phyloP scores from a whole-genome alignment of 192 early-diverging fungal species.

The Podila minutissima region DNA sequence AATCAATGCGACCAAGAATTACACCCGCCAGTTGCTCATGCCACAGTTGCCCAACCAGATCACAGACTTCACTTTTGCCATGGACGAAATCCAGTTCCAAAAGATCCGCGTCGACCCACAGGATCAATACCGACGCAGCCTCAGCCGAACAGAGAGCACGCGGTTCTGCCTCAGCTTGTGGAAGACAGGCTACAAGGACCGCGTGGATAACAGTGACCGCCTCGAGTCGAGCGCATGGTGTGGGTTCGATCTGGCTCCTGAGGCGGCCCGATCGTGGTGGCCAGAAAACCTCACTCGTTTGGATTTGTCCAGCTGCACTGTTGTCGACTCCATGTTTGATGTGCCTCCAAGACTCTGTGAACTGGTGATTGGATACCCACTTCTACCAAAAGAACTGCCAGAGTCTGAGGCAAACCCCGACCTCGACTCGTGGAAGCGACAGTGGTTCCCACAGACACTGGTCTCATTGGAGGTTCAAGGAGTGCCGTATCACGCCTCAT shows the following conservation, averaged over 20 bases:
- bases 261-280: conserved; percentile 19
- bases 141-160: conserved; percentile 11
- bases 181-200: not conserved
- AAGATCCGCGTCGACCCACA: conserved; percentile 12
- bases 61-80: conserved; percentile 15
- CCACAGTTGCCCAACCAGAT: conserved; percentile 28
- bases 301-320: conserved; percentile 14
- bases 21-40: conserved; percentile 11
- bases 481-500: conserved; percentile 26
- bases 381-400: conserved; percentile 14
- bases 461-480: conserved; percentile 13
- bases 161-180: conserved; percentile 6
- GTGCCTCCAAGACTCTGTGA: conserved; percentile 22
- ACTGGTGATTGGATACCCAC: conserved; percentile 19
- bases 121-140: conserved; percentile 11
- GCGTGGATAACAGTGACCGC: not conserved
- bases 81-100: conserved; percentile 25
- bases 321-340: conserved; percentile 12
- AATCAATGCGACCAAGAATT: conserved; percentile 19
- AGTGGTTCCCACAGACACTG: conserved; percentile 22
- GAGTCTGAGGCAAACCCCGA: not conserved
- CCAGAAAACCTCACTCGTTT: conserved; percentile 25
- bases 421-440: conserved; percentile 1
- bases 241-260: conserved; percentile 7
- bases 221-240: not conserved